These are phyloP conservation scores for Parachlorella kessleri DNA, from an alignment of 139 green algal species.

Conservation along the genomic window DNA sequence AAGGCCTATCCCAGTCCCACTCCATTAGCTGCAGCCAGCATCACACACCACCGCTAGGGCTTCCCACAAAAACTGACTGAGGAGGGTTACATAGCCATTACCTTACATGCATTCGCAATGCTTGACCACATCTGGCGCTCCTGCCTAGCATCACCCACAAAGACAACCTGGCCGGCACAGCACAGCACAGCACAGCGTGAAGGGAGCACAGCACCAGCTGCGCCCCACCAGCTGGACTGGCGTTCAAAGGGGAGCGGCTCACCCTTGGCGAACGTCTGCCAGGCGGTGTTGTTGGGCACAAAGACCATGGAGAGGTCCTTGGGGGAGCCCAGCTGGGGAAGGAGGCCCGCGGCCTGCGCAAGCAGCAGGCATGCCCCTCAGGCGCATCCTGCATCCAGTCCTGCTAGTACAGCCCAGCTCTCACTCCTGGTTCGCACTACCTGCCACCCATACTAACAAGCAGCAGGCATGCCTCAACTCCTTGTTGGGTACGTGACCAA, in stretches of 20 bases:
- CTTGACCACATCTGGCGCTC: background rate
- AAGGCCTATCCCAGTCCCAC: too few relatives aligned
- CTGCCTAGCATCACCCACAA: background rate
- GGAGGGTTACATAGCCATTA: too few relatives aligned
- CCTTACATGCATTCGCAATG: too few relatives aligned
- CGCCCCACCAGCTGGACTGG: background rate
- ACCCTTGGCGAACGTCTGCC: slow-evolving; percentile 1
- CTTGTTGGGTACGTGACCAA: background rate
- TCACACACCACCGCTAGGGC: too few relatives aligned
- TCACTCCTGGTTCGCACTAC: too few relatives aligned
- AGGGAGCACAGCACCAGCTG: background rate
- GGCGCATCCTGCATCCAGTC: too few relatives aligned
- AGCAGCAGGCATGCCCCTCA: background rate
- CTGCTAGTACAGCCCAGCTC: too few relatives aligned
- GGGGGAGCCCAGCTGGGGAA: background rate
- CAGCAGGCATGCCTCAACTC: background rate
- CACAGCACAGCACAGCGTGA: background rate
- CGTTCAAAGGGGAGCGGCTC: background rate
- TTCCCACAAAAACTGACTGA: too few relatives aligned
- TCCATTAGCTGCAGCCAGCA: too few relatives aligned
- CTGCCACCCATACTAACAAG: too few relatives aligned
- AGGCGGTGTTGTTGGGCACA: slow-evolving; percentile 1
- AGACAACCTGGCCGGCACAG: too few relatives aligned
- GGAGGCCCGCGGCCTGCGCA: background rate
- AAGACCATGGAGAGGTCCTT: slow-evolving; percentile 1